These are phyloP conservation scores for Fraxinus cuspidata DNA, from an alignment of 257 asterid species.

Conservation along the genomic window DNA sequence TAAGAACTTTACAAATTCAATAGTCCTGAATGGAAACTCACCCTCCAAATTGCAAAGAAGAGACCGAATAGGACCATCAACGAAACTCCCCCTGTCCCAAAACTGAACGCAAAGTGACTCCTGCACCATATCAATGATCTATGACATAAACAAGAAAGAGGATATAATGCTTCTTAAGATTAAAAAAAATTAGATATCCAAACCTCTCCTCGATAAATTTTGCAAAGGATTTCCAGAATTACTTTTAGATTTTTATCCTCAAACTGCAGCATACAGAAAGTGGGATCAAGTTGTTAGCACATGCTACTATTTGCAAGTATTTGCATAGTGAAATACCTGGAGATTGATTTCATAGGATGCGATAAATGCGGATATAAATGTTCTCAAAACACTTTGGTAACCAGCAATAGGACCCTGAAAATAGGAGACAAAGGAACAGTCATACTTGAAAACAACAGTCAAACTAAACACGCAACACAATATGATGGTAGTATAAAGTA, in stretches of 20 bases:
- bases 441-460: conserved; percentile 9
- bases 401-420: conserved; percentile 79
- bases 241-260: conserved; percentile 68
- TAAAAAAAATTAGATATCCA: conserved; percentile 34
- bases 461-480: conserved; percentile 16
- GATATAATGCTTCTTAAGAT: conserved; percentile 13
- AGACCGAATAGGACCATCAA: conserved; percentile 91
- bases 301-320: conserved; percentile 12
- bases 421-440: conserved; percentile 18
- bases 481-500: not conserved
- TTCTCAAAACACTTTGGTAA: conserved; percentile 77
- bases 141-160: conserved; percentile 25
- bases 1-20: conserved; percentile 65
- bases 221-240: conserved; percentile 78
- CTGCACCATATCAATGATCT: conserved; percentile 48
- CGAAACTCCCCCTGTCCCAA: conserved; percentile 89
- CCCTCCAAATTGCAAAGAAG: conserved; percentile 87
- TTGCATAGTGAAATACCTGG: conserved; percentile 55
- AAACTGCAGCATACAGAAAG: conserved; percentile 52
- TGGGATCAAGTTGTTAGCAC: conserved; percentile 29
- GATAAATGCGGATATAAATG: conserved; percentile 81
- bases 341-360: conserved; percentile 90
- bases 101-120: conserved; percentile 89
- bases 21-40: conserved; percentile 78
- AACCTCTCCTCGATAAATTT: conserved; percentile 91